Base-by-base conservation (phyloP, 148 eudicot genomes). In the Cornus florida region DNA sequence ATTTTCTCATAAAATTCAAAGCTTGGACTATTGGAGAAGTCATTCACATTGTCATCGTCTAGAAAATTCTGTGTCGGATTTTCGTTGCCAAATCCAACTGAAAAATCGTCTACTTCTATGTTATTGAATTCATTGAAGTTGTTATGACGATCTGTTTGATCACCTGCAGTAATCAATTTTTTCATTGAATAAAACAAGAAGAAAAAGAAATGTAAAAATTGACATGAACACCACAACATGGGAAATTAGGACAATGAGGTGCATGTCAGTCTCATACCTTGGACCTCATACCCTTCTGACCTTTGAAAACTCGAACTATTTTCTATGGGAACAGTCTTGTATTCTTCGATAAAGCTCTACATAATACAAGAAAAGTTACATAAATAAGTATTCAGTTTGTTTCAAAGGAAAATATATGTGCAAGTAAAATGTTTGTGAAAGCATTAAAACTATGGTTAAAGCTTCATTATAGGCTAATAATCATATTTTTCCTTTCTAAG, bases 1-100 rank as follows among this genome's bases (percentile, higher is more conserved):
- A 86, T 83, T 48, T 89, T 89, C 72, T 93, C 92, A 41, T 84
- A 82, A 2, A 90, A 84, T 48, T 89, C 91, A 14, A 90, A 86
- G 79, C 65, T 85, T 28, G 91, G 92, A 57, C 85, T 70, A 67
- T 69, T 84, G 35, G 97, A 91, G 72, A 93, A 87, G 69, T 85
- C 91, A 78, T 87, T 90, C 7, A 85, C 90, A 23, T 64, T 82
- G 8, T 79, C 81, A 20, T 79, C 89, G 22, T 84, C 80, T 76
- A 87, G 68, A 84, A 88, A 86, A 81, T 82, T 83, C 82, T 93
- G 86, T 78, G 69, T 79, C 0, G 59, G 77, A 69, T 82, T 87
- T 3, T 86, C 86, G 20, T 84, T 80, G 28, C 72, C 70, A 69
- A 83, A 84, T 67, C 81, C 89, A 24, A 82, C 38, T 11, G 82